A percentile compares a stretch with the other conserved stretches of the same genome.
phyloP scores from a whole-genome alignment of 2,329 filamentous ascomycete species.

The Lachnellula suecica region DNA sequence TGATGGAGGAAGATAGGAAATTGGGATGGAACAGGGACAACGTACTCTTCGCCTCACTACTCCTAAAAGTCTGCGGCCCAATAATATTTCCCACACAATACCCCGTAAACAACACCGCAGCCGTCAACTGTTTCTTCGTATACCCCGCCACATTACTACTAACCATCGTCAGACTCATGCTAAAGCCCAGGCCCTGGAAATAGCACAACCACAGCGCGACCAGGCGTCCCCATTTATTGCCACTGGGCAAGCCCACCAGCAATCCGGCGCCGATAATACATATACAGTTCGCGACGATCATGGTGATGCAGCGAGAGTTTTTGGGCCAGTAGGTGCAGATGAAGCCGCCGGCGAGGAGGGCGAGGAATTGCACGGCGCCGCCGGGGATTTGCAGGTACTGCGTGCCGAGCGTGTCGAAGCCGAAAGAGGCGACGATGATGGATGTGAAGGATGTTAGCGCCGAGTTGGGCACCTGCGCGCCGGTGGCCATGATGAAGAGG shows the following conservation, averaged over 20 bases:
- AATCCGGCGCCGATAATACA: constrained; percentile 53
- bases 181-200: constrained; percentile 53
- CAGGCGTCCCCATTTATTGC: constrained; percentile 55
- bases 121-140: constrained; percentile 54
- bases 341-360: constrained; percentile 48
- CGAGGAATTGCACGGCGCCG: constrained; percentile 55
- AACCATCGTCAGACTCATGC: constrained; percentile 52
- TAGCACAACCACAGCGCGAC: constrained; percentile 58
- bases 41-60: constrained; percentile 26
- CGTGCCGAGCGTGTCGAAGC: constrained; percentile 45
- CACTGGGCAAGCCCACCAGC: constrained; percentile 48
- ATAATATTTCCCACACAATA: constrained; percentile 56
- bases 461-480: constrained; percentile 55
- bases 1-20: neutral
- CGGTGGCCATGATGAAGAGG: constrained; percentile 49
- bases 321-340: constrained; percentile 53
- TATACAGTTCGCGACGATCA: constrained; percentile 54
- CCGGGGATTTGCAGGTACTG: constrained; percentile 62
- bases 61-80: constrained; percentile 37
- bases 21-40: neutral
- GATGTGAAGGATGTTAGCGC: constrained; percentile 49
- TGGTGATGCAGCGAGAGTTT: constrained; percentile 48
- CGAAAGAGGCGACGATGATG: constrained; percentile 27
- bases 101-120: constrained; percentile 49
- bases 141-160: constrained; percentile 52